phyloP scores from a whole-genome alignment of 1,139 yeast genomes.

The Diutina catenulata region DNA sequence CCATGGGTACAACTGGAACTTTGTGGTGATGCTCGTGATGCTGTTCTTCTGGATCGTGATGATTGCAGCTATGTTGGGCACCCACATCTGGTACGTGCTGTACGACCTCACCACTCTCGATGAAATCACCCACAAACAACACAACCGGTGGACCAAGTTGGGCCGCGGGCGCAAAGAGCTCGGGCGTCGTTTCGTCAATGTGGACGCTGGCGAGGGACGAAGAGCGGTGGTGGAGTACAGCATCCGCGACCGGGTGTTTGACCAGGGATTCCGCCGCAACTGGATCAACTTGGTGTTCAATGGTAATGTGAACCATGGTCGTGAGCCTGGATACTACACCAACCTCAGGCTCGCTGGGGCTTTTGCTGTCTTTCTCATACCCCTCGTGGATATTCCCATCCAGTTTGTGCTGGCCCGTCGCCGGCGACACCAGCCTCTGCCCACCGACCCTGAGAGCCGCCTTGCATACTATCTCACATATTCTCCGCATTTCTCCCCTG shows the following conservation, averaged over 20 bases:
- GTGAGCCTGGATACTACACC: not conserved
- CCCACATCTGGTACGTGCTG: constrained; percentile 26
- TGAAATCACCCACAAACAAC: constrained; percentile 18
- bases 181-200: constrained; percentile 23
- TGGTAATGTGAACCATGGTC: constrained; percentile 12
- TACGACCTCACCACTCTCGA: constrained; percentile 37
- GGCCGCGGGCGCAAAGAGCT: constrained; percentile 14
- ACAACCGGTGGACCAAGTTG: constrained; percentile 8
- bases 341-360: not conserved
- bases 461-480: not conserved
- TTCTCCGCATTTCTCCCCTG: not conserved
- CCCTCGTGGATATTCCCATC: constrained; percentile 2
- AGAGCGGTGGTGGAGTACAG: constrained; percentile 22
- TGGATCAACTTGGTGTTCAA: constrained; percentile 24
- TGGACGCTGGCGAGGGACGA: constrained; percentile 12
- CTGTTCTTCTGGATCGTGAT: constrained; percentile 31
- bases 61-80: constrained; percentile 22
- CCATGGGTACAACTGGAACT: constrained; percentile 29
- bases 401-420: not conserved
- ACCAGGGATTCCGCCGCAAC: constrained; percentile 21
- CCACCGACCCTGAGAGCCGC: not conserved
- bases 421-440: not conserved
- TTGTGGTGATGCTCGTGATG: constrained; percentile 28
- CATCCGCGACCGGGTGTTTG: constrained; percentile 16
- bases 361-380: not conserved